These are phyloP conservation scores for Lasiodiplodia hormozganensis DNA, from an alignment of 2,329 filamentous ascomycete genomes.

Conservation along the genomic window DNA sequence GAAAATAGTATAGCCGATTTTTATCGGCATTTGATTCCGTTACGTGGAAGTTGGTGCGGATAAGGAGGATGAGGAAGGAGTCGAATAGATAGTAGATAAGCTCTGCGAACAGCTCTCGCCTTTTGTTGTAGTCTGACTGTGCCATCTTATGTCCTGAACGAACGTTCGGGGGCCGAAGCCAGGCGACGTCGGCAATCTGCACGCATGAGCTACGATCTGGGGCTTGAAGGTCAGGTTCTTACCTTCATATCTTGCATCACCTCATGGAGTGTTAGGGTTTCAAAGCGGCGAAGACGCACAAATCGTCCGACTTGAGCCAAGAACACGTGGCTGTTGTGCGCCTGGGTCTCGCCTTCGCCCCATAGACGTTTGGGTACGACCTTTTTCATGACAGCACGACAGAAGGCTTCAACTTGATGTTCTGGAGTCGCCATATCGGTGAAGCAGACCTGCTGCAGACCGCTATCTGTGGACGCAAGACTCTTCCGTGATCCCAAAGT, in stretches of 20 bases:
- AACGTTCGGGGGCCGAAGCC: constrained; percentile 65
- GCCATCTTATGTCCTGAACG: constrained; percentile 65
- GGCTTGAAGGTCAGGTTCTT: constrained; percentile 29
- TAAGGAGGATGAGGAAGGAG: constrained; percentile 84
- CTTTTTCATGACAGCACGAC: constrained; percentile 74
- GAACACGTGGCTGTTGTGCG: constrained; percentile 67
- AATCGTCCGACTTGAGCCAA: constrained; percentile 78
- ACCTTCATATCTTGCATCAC: constrained; percentile 79
- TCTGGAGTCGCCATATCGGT: constrained; percentile 72
- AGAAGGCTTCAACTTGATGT: constrained; percentile 82
- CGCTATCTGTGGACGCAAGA: not conserved
- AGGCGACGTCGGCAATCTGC: constrained; percentile 72
- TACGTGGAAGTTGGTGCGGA: constrained; percentile 89
- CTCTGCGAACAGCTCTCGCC: constrained; percentile 79
- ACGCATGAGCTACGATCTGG: constrained; percentile 33
- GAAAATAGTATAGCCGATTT: constrained; percentile 88
- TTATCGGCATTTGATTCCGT: constrained; percentile 86
- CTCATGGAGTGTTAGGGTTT: constrained; percentile 80
- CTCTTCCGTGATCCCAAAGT: not conserved
- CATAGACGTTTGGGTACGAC: constrained; percentile 79
- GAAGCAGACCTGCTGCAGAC: constrained; percentile 45
- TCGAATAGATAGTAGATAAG: constrained; percentile 94
- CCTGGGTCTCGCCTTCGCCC: constrained; percentile 63
- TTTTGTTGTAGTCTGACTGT: constrained; percentile 75
- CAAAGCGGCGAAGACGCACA: constrained; percentile 77